These are phyloP conservation scores for Colletotrichum sp. DNA, from an alignment of 2,329 filamentous ascomycete genomes.

Conservation along the genomic window DNA sequence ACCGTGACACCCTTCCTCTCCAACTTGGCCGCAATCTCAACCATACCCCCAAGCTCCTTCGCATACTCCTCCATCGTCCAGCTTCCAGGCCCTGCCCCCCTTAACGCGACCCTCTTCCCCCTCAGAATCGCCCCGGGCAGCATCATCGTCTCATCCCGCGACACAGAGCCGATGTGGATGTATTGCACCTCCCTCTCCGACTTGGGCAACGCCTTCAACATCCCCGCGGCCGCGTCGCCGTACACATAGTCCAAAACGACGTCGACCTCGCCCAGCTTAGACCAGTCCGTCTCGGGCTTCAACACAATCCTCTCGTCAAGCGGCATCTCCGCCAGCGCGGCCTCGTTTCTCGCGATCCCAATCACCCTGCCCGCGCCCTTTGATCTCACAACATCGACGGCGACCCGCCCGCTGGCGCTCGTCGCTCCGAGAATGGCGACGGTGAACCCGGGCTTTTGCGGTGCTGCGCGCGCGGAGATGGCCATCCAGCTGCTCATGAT, in stretches of 20 bases:
- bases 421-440: constrained; percentile 59
- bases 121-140: constrained; percentile 50
- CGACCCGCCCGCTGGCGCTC: constrained; percentile 55
- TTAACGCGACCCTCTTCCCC: constrained; percentile 51
- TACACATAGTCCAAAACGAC: constrained; percentile 64
- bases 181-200: constrained; percentile 52
- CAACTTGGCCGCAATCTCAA: constrained; percentile 27
- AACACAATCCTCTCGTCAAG: constrained; percentile 53
- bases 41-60: constrained; percentile 27
- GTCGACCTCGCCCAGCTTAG: constrained; percentile 49
- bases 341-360: constrained; percentile 53
- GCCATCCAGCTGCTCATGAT: constrained; percentile 64
- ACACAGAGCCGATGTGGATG: constrained; percentile 55
- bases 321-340: constrained; percentile 43
- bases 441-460: constrained; percentile 46
- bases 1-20: constrained; percentile 23
- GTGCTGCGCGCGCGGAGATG: constrained; percentile 45
- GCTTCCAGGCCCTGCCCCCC: constrained; percentile 50
- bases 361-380: constrained; percentile 56
- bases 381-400: constrained; percentile 49
- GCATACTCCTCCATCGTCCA: constrained; percentile 37
- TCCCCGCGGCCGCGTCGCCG: constrained; percentile 45
- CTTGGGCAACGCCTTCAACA: constrained; percentile 43
- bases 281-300: constrained; percentile 49
- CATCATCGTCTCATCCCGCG: constrained; percentile 35